Evolutionary conservation across 441 rosid species (phyloP), one percentile per base, ranked within the genome.

Genomic region (Populus trichocarpa): DNA sequence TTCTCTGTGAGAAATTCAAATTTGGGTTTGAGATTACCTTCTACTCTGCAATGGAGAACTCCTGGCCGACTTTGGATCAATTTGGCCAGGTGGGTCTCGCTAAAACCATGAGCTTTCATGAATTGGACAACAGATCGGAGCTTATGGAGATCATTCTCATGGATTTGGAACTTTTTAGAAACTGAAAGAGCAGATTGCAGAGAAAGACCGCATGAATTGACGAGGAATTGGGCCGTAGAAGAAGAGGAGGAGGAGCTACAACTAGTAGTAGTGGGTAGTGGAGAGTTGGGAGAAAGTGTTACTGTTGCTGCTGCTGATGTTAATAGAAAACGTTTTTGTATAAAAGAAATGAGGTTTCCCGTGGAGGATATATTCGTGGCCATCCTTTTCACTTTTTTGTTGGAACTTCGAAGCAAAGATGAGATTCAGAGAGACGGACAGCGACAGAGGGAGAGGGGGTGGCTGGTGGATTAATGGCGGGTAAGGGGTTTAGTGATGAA

Each of bases 121-220:
- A 71, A 8, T 8, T 75, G 14, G 0, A 72, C 14, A 8, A 80
- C 70, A 57, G 64, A 40, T 66, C 40, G 69, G 46, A 6, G 13
- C 6, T 10, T 57, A 22, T 67, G 64, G 20, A 11, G 22, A 22
- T 72, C 50, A 46, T 70, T 75, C 28, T 64, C 59, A 8, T 79
- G 16, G 26, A 75, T 35, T 22, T 64, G 32, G 12, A 70, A 25
- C 40, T 65, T 64, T 18, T 16, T 35, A 9, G 75, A 69, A 57
- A 28, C 69, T n/a, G 77, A 80, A 40, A 80, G 8, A 14, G 80
- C 74, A 59, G 42, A 72, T 22, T 76, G 36, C 64, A 32, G 26
- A 5, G 70, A 70, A 22, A 80, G 28, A 36, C 79, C 74, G 14
- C 77, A 80, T 50, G 57, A 57, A 1, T 72, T 75, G 11, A 75